A percentile compares a stretch with the other conserved stretches of the same genome.
phyloP scores from a whole-genome alignment of 2,329 filamentous ascomycete genomes.

The Penicillium sp. region DNA sequence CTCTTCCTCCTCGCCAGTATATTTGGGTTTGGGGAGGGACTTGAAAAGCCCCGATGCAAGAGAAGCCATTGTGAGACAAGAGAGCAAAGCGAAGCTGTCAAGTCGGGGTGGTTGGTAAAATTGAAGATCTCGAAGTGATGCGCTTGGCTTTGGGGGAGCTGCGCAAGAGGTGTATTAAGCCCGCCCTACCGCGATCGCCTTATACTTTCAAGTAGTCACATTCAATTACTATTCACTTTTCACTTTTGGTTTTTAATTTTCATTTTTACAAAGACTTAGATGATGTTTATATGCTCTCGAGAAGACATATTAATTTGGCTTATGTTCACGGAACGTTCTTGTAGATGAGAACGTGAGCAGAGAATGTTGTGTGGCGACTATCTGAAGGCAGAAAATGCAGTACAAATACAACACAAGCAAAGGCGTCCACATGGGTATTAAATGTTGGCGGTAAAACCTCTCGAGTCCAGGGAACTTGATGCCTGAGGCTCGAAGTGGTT shows the following conservation, averaged over 20 bases:
- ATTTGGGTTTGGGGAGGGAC: constrained; percentile 84
- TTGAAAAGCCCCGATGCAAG: constrained; percentile 71
- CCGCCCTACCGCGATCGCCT: constrained; percentile 5
- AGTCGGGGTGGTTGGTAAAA: constrained; percentile 17
- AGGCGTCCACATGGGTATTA: too few relatives aligned
- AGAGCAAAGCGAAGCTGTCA: constrained; percentile 13
- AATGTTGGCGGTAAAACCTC: too few relatives aligned
- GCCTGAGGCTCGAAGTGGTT: too few relatives aligned
- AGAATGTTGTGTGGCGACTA: constrained; percentile 3
- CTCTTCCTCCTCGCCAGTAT: constrained; percentile 86
- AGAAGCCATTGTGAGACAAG: constrained; percentile 57
- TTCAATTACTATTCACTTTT: neutral
- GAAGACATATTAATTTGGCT: neutral
- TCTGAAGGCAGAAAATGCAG: constrained; percentile 1
- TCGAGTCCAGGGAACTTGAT: too few relatives aligned
- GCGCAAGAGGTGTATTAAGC: constrained; percentile 11
- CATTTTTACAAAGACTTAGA: neutral
- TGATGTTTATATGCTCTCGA: neutral
- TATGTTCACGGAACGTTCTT: neutral
- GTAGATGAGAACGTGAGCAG: neutral
- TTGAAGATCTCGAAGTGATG: constrained; percentile 19
- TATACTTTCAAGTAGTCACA: constrained; percentile 3
- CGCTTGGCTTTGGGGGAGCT: constrained; percentile 22
- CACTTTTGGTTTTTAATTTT: neutral
- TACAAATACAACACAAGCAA: constrained; percentile 22